Percentiles rank a stretch among this genome's conserved stretches.
phyloP scores from a whole-genome alignment of 2,329 filamentous ascomycete genomes.

The Colletotrichum falcatum region DNA sequence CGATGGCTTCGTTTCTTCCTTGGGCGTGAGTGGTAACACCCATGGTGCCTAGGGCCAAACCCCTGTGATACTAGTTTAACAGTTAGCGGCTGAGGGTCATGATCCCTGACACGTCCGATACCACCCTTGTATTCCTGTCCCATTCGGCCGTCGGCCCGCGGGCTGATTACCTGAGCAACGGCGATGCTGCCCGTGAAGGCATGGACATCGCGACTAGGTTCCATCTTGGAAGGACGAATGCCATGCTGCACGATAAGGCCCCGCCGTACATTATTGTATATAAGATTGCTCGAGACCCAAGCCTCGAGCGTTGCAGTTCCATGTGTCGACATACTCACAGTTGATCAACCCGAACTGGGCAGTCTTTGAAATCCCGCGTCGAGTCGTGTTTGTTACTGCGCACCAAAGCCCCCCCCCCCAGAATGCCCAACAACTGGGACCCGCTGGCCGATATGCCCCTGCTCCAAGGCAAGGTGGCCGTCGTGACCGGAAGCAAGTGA shows the following conservation, averaged over 20 bases:
- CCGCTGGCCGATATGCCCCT: slow-evolving; percentile 42
- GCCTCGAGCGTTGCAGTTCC: no score
- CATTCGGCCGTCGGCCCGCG: neutral
- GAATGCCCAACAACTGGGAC: slow-evolving; percentile 35
- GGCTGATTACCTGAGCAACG: neutral
- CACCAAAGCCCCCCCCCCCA: neutral
- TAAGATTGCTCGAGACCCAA: no score
- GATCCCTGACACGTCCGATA: no score
- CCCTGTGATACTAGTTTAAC: no score
- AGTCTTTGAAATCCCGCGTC: neutral
- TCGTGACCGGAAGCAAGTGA: slow-evolving; percentile 47
- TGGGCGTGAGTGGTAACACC: no score
- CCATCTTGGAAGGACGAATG: neutral
- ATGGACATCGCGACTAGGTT: no score
- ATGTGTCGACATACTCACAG: no score
- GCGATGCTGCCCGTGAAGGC: neutral
- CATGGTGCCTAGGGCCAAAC: no score
- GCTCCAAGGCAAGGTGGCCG: slow-evolving; percentile 44
- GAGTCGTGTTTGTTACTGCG: neutral
- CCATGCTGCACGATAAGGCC: no score
- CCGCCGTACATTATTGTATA: neutral
- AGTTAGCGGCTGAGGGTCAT: no score
- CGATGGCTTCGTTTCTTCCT: no score
- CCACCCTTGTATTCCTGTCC: no score
- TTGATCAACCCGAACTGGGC: neutral